A percentile compares a stretch with the other conserved stretches of the same genome.
These are phyloP conservation scores for Coccinonectria pachysandricola DNA, from an alignment of 2,329 filamentous ascomycete genomes.

Conservation along the genomic window DNA sequence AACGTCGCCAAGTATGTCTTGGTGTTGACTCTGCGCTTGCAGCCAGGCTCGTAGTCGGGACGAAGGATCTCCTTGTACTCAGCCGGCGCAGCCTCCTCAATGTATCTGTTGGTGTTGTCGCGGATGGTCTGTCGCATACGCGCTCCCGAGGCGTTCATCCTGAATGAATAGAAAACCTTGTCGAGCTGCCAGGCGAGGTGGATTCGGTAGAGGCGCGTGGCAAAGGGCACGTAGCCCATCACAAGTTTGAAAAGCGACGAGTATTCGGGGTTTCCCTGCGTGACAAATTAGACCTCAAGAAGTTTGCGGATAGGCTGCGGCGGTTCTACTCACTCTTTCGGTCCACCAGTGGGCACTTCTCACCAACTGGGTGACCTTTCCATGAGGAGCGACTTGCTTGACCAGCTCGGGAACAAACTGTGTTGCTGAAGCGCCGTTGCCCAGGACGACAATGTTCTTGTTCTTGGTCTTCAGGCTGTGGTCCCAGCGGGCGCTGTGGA, in stretches of 20 bases:
- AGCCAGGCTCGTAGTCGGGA: constrained; percentile 2
- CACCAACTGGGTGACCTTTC: constrained; percentile 3
- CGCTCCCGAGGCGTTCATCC: not conserved
- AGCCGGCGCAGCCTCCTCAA: not conserved
- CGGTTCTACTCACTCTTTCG: constrained; percentile 2
- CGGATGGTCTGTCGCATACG: constrained; percentile 1
- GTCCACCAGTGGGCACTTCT: constrained; percentile 5
- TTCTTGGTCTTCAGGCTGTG: constrained; percentile 1
- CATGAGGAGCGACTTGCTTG: not conserved
- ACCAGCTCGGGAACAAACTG: constrained; percentile 4
- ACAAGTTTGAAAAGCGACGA: constrained; percentile 1
- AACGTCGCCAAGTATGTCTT: constrained; percentile 2
- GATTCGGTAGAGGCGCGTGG: constrained; percentile 1
- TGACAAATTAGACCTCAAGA: too few relatives aligned
- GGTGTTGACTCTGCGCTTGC: constrained; percentile 3
- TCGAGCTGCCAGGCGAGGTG: constrained; percentile 3
- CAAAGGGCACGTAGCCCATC: constrained; percentile 1
- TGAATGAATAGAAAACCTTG: constrained; percentile 2
- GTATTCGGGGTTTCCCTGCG: constrained; percentile 1
- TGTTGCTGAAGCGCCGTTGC: constrained; percentile 2
- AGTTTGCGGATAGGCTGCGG: too few relatives aligned
- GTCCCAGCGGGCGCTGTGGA: constrained; percentile 5
- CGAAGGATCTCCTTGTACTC: constrained; percentile 1
- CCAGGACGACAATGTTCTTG: constrained; percentile 2
- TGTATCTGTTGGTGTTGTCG: constrained; percentile 2